Evolutionary conservation across 169 alveolate species (phyloP), one percentile per base, ranked within the genome.

Genomic region (Theileria equi): DNA sequence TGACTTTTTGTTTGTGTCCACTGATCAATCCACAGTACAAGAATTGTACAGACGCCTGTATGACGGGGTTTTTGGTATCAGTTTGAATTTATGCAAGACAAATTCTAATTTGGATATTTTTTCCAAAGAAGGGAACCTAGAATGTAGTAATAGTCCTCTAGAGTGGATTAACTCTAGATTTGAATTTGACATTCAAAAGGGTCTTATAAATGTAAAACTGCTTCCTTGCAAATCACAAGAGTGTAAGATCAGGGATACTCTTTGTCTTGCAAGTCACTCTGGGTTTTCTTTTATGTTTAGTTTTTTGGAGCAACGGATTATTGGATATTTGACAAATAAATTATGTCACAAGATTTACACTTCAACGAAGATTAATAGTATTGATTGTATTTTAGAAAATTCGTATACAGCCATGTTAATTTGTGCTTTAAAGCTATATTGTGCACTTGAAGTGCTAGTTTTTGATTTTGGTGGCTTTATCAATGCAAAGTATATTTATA

Each of bases 401-500:
- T 6, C 81, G 1, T 77, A 77, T 23, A 34, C 58, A 10, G 76
- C 52, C 5, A 57, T 77, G 81, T 58, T 80, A 11, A 58, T 61
- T 4, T 58, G 79, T 31, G 38, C 55, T 23, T 40, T 77, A 57
- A 77, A 77, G 50, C 23, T 68, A 35, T 3, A 25, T 17, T 38
- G 81, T 53, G 45, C 72, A 16, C 35, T 35, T 5, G 17, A 34
- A 19, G 76, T 74, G 10, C 31, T 77, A 23, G n/a, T 36, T 17
- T 29, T 19, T 11, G 59, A 77, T 16, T 67, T 67, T 40, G 82
- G 86, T 38, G 80, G 86, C n/a, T 77, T 77, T 61, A 50, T 66
- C 7, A 77, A 77, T 57, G 28, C 31, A 34, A 29, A 48, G 32
- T 77, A 66, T 55, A 11, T 77, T 32, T 72, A 48, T 43, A 67